These are phyloP conservation scores for Debaryomyces sp. DNA, from an alignment of 1,139 yeast genomes.

Conservation along the genomic window DNA sequence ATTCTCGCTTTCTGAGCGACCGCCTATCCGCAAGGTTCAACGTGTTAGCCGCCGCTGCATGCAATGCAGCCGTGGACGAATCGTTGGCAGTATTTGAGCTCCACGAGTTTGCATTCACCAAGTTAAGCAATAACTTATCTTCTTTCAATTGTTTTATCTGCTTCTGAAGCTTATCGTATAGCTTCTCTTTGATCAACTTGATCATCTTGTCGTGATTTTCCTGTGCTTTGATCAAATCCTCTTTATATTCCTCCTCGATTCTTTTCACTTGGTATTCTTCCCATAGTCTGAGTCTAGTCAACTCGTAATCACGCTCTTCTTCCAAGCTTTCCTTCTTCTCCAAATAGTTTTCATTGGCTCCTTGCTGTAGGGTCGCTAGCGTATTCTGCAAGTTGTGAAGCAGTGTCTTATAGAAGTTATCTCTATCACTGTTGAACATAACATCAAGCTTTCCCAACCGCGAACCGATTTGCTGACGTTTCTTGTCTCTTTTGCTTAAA, in stretches of 20 bases:
- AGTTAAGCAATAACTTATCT: conserved; percentile 83
- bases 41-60: conserved; percentile 38
- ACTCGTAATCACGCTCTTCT: conserved; percentile 79
- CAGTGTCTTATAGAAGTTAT: conserved; percentile 73
- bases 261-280: conserved; percentile 84
- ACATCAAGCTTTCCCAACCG: conserved; percentile 68
- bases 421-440: conserved; percentile 69
- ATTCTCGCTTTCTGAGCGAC: conserved; percentile 48
- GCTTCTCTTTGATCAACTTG: conserved; percentile 77
- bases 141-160: conserved; percentile 87
- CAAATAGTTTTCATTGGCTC: conserved; percentile 65
- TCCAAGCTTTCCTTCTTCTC: conserved; percentile 64
- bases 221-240: conserved; percentile 74
- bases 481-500: conserved; percentile 62
- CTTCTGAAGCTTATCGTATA: conserved; percentile 75
- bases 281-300: conserved; percentile 75
- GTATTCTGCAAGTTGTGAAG: conserved; percentile 76
- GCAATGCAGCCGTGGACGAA: conserved; percentile 33
- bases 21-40: conserved; percentile 40
- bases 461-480: conserved; percentile 68
- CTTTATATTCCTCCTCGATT: conserved; percentile 74
- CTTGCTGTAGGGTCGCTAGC: conserved; percentile 79
- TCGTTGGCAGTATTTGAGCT: conserved; percentile 21
- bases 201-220: conserved; percentile 81
- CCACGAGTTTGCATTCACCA: conserved; percentile 66